phyloP scores from a whole-genome alignment of 2,329 filamentous ascomycete species.

The Fusarium dlaminii region DNA sequence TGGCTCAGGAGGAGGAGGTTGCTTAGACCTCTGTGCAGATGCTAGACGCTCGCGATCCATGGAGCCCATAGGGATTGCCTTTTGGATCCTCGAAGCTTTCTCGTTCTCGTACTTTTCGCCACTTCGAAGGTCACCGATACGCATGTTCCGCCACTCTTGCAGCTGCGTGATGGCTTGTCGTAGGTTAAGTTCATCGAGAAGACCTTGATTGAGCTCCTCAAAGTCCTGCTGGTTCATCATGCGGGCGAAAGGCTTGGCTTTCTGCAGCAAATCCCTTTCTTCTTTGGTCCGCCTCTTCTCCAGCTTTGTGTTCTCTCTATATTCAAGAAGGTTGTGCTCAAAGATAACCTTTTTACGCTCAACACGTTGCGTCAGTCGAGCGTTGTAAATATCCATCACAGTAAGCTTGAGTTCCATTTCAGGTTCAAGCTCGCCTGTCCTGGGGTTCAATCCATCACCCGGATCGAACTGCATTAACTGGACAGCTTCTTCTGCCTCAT shows the following conservation, averaged over 20 bases:
- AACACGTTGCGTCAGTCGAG: constrained; percentile 85
- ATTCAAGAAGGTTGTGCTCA: constrained; percentile 92
- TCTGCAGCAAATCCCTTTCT: constrained; percentile 88
- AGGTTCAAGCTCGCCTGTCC: constrained; percentile 86
- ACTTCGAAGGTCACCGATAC: constrained; percentile 83
- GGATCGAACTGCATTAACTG: constrained; percentile 99
- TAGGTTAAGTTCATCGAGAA: constrained; percentile 91
- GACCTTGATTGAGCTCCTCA: constrained; percentile 81
- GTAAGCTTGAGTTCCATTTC: constrained; percentile 98
- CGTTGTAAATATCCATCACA: constrained; percentile 98
- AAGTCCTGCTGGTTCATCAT: constrained; percentile 98
- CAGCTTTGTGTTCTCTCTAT: constrained; percentile 85
- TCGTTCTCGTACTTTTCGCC: constrained; percentile 95
- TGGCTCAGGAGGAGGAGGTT: constrained; percentile 72
- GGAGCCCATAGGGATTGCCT: constrained; percentile 75
- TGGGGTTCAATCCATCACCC: constrained; percentile 87
- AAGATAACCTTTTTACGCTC: constrained; percentile 97
- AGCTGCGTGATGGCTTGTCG: constrained; percentile 89
- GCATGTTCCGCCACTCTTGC: constrained; percentile 90
- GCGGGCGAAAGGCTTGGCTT: constrained; percentile 92
- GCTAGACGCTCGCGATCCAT: constrained; percentile 85
- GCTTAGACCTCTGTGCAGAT: constrained; percentile 74
- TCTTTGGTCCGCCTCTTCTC: constrained; percentile 98
- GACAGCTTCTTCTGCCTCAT: constrained; percentile 97
- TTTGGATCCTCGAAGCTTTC: constrained; percentile 79